phyloP scores from a whole-genome alignment of 768 basidiomycete genomes.

The Pleurotus cornucopiae region DNA sequence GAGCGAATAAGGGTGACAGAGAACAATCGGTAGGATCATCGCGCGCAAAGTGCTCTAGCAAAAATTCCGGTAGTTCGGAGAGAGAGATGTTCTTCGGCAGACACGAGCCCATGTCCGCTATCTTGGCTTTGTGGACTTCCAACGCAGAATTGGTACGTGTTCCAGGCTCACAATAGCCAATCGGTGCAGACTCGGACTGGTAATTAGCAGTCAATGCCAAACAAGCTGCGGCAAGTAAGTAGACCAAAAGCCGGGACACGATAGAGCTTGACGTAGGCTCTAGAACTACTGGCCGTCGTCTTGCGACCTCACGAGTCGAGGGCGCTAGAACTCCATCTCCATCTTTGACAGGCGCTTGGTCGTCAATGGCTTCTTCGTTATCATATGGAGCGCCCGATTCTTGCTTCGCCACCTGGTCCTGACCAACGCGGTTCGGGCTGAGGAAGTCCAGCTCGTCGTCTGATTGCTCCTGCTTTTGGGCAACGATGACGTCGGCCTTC shows the following conservation, averaged over 20 bases:
- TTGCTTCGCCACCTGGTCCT: background rate
- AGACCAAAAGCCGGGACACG: conserved; percentile 39
- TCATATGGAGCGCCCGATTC: conserved; percentile 16
- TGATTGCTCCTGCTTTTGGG: conserved; percentile 10
- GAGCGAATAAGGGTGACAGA: conserved; percentile 47
- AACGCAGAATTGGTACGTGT: conserved; percentile 55
- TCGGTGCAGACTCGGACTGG: conserved; percentile 62
- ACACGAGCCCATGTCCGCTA: conserved; percentile 50
- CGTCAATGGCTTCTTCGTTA: conserved; percentile 13
- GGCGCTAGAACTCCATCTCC: conserved; percentile 26
- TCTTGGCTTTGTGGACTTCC: conserved; percentile 39
- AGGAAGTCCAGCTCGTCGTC: conserved; percentile 21
- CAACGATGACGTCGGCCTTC: conserved; percentile 5
- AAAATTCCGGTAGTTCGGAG: conserved; percentile 24
- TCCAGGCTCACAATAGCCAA: conserved; percentile 76
- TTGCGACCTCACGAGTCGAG: conserved; percentile 12
- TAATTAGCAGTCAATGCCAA: conserved; percentile 39
- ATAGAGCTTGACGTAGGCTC: conserved; percentile 18
- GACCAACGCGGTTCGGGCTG: conserved; percentile 5
- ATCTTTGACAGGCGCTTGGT: background rate
- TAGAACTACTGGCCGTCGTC: conserved; percentile 4
- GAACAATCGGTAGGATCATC: conserved; percentile 43
- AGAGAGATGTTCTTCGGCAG: conserved; percentile 50
- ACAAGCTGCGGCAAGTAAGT: conserved; percentile 28
- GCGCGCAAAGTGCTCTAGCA: conserved; percentile 16